Evolutionary conservation across 2,329 filamentous ascomycete species (phyloP).

Genomic region (Colletotrichum sp.): DNA sequence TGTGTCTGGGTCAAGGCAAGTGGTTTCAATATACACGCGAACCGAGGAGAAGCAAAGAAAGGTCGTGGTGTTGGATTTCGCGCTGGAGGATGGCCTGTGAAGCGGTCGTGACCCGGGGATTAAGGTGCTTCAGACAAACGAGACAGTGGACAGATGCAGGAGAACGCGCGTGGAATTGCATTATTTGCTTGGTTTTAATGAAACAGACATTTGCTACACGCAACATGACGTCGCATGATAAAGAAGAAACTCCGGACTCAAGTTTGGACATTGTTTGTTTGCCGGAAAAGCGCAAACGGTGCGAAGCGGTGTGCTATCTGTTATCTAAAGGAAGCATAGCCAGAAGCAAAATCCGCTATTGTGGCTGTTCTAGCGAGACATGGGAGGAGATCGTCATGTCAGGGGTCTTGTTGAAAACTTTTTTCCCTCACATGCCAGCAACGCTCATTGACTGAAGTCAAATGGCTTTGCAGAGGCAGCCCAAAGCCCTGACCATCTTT

Average conservation of each 20-base stretch:
- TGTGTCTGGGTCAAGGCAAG: not conserved
- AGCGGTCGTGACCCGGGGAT: too few species aligned
- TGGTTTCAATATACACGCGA: constrained; percentile 13
- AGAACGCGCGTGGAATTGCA: not conserved
- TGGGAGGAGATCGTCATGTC: not conserved
- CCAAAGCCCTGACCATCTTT: not conserved
- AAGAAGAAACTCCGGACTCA: not conserved
- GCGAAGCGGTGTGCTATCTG: constrained; percentile 1
- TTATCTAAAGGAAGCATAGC: not conserved
- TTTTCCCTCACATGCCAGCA: not conserved
- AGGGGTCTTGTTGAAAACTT: not conserved
- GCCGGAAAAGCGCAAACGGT: not conserved
- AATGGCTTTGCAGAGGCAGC: not conserved
- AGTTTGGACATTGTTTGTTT: not conserved
- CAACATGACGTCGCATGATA: not conserved
- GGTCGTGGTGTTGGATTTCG: constrained; percentile 15
- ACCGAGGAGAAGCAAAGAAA: constrained; percentile 13
- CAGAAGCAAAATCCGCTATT: not conserved
- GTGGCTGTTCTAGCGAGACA: not conserved
- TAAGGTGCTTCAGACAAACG: not conserved
- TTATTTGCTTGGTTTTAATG: not conserved
- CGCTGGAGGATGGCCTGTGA: not conserved
- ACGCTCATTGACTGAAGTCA: not conserved
- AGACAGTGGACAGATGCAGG: not conserved
- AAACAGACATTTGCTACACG: not conserved